phyloP scores from a whole-genome alignment of 148 eudicot genomes.

The Euryodendron excelsum region DNA sequence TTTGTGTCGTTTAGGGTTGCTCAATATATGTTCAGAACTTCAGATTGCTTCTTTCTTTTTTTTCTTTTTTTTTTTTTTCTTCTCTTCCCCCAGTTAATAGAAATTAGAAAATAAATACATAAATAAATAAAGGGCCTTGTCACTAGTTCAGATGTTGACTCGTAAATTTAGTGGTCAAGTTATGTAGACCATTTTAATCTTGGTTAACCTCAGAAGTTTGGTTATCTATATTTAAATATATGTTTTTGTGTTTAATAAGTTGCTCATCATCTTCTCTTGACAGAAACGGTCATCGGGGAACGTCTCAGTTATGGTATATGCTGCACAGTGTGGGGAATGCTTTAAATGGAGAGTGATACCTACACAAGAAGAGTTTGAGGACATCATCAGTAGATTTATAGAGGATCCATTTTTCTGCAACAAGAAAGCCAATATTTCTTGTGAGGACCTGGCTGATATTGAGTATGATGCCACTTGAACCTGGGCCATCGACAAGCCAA shows the following conservation, averaged over 20 bases:
- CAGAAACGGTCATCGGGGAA: background rate
- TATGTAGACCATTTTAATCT: background rate
- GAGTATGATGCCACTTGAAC: constrained; percentile 51
- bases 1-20: no score
- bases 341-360: constrained; percentile 67
- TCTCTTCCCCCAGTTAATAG: background rate
- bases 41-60: no score
- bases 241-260: background rate
- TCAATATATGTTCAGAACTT: background rate
- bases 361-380: constrained; percentile 63
- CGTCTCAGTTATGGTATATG: constrained; percentile 27
- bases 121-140: background rate
- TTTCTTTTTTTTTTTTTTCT: background rate
- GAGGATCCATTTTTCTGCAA: constrained; percentile 60
- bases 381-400: constrained; percentile 41
- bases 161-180: background rate
- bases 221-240: no score
- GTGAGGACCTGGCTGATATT: constrained; percentile 61
- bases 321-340: constrained; percentile 65
- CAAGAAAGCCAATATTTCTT: constrained; percentile 37
- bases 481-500: constrained; percentile 73
- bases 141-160: background rate
- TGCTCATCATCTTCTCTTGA: background rate
- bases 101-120: background rate
- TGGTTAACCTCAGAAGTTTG: background rate